phyloP scores from a whole-genome alignment of 352 stramenopile species.

The Pythium aristosporum region DNA sequence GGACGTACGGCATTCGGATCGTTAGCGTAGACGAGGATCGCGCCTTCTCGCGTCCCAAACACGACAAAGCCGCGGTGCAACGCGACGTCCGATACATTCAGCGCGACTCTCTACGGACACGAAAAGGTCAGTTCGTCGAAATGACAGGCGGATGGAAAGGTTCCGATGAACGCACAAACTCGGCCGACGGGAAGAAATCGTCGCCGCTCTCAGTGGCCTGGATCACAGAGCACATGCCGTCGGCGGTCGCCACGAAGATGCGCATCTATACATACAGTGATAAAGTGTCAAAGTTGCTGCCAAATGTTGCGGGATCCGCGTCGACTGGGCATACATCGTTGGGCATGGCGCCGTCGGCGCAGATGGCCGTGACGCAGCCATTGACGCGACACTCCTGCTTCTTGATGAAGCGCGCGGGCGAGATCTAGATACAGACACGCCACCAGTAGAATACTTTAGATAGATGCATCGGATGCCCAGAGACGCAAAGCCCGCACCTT shows the following conservation, averaged over 20 bases:
- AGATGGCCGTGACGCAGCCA: conserved; percentile 73
- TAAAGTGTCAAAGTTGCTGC: neutral
- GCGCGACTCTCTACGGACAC: conserved; percentile 41
- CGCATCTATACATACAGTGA: conserved; percentile 33
- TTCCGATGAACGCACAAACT: conserved; percentile 52
- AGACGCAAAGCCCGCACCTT: conserved; percentile 40
- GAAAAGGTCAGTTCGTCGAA: neutral
- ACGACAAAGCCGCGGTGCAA: conserved; percentile 55
- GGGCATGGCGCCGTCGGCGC: conserved; percentile 38
- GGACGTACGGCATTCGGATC: conserved; percentile 25
- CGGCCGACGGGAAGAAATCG: conserved; percentile 49
- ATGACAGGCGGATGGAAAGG: neutral
- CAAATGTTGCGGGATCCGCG: neutral
- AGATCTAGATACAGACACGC: conserved; percentile 36
- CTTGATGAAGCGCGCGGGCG: conserved; percentile 45
- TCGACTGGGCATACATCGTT: conserved; percentile 35
- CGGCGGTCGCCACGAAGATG: conserved; percentile 73
- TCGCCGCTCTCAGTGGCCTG: conserved; percentile 47
- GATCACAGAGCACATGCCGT: conserved; percentile 68
- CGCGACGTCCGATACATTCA: conserved; percentile 69
- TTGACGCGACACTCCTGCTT: conserved; percentile 62
- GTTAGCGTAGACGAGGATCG: conserved; percentile 49
- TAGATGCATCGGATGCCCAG: neutral
- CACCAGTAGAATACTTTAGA: neutral
- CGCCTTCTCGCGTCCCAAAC: conserved; percentile 62